phyloP scores from a whole-genome alignment of 306 rosid genomes.

The Corylus avellana region DNA sequence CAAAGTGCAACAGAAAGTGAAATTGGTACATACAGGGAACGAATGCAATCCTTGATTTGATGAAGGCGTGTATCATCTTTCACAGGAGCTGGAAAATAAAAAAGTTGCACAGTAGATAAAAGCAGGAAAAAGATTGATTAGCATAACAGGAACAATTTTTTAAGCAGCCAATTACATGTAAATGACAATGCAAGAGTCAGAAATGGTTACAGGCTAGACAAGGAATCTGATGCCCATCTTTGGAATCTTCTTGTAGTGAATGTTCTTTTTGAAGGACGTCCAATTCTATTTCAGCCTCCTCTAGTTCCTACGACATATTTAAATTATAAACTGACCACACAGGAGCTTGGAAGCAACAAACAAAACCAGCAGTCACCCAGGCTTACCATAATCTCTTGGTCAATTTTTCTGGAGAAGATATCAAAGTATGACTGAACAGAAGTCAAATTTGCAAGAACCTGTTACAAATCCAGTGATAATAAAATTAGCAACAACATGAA shows the following conservation, averaged over 20 bases:
- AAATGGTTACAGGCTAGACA: constrained; percentile 41
- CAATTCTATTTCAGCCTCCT: constrained; percentile 91
- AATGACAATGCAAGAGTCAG: constrained; percentile 16
- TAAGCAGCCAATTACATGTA: not conserved
- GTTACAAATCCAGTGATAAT: constrained; percentile 25
- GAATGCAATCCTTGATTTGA: constrained; percentile 71
- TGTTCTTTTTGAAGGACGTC: constrained; percentile 65
- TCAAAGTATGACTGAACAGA: constrained; percentile 79
- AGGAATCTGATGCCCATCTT: constrained; percentile 44
- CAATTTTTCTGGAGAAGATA: constrained; percentile 62
- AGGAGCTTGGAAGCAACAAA: constrained; percentile 21
- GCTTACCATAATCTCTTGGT: constrained; percentile 69
- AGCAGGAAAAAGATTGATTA: constrained; percentile 6
- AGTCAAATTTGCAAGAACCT: constrained; percentile 80
- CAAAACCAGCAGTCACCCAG: constrained; percentile 22
- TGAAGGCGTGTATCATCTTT: constrained; percentile 65
- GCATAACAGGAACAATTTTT: constrained; percentile 5
- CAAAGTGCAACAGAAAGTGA: constrained; percentile 11
- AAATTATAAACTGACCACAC: constrained; percentile 22
- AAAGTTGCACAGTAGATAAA: constrained; percentile 20
- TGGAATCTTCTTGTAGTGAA: constrained; percentile 42
- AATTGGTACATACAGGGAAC: constrained; percentile 63
- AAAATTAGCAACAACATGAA: constrained; percentile 21
- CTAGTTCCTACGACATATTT: constrained; percentile 62
- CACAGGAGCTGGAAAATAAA: constrained; percentile 49